Evolutionary conservation across 306 rosid species (phyloP), one percentile per base, ranked within the genome.

Genomic region (Vigna nakashimae): DNA sequence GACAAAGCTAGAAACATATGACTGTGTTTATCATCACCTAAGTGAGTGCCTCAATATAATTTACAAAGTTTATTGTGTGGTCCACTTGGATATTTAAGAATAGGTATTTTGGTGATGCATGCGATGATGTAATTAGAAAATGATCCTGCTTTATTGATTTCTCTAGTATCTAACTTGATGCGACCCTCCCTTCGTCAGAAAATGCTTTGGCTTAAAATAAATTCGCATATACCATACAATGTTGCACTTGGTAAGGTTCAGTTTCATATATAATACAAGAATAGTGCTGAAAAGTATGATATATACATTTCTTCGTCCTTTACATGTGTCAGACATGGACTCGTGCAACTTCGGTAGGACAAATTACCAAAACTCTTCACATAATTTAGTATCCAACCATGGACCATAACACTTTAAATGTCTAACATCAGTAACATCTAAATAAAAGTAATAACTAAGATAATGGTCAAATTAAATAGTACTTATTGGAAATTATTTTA

Each of bases 41-140:
- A 48, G n/a, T 62, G 30, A 55, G 59, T 73, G 63, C 40, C 7
- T 30, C 16, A 14, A 16, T 62, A 51, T 30, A 65, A 52, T 60
- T 58, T 24, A 69, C 43, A 4, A 30, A 30, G 12, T 51, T 52
- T 38, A 1, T 65, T 50, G 34, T 68, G 77, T 68, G 77, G 72
- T 28, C 67, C 70, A 67, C 36, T 48, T 45, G 43, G 51, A 63
- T 62, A 62, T 52, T 69, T 3, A 42, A 75, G 46, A 62, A 52
- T 45, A 30, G 42, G 55, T 28, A 9, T 5, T 43, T 30, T 36
- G 58, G 52, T 50, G 64, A 9, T n/a, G 42, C 48, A 22, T 51
- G 18, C 28, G 10, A 42, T 78, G 42, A 28, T 78, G 42, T 69
- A 59, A 9, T 24, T 63, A 62, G 59, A 48, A 46, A 78, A 63